Base-by-base conservation (phyloP, 768 basidiomycete genomes). In the Lactarius akahatsu region DNA sequence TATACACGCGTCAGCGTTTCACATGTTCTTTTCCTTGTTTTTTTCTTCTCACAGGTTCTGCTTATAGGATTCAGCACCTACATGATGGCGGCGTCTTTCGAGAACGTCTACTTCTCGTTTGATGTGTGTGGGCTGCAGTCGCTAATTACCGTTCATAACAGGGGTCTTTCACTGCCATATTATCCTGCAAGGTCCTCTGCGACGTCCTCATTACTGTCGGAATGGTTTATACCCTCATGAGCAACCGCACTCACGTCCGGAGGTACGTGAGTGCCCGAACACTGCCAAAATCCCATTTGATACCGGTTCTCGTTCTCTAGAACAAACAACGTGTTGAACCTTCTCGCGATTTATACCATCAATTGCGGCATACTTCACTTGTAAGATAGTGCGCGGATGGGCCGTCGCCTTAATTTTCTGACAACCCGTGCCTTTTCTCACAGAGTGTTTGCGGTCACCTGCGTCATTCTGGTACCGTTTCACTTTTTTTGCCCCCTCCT, bases 281-380 rank as follows among this genome's bases (percentile, higher is more conserved):
- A 41, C 4, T 5, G 38, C 15, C 13, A 15, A 40, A 40, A 40
- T 9, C 0, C 41, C 10, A 26, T n/a, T 59, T 45, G 1, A 59
- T 4, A 1, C 20, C 16, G 38, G 38, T 15, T 40, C n/a, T n/a
- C n/a, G n/a, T n/a, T n/a, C 38, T 20, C 32, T 28, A 60, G 43
- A 20, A 60, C 43, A 4, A 30, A 60, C 59, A 23, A 34, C n/a
- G 59, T 60, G 18, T 11, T 47, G 30, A 50, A 47, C 3, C 30
- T 13, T 34, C 8, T 60, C 43, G 43, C 43, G 11, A 47, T 60
- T 16, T 47, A 60, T 36, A 18, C 43, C 30, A 50, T 60, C 9
- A 47, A 60, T 43, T 60, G 59, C 15, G 59, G 59, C 30, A 23
- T 7, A 36, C 20, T 50, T 16, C 45, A 50, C 18, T 30, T 60